phyloP scores from a whole-genome alignment of 139 green algal genomes.

The Zygnema circumcarinatum region DNA sequence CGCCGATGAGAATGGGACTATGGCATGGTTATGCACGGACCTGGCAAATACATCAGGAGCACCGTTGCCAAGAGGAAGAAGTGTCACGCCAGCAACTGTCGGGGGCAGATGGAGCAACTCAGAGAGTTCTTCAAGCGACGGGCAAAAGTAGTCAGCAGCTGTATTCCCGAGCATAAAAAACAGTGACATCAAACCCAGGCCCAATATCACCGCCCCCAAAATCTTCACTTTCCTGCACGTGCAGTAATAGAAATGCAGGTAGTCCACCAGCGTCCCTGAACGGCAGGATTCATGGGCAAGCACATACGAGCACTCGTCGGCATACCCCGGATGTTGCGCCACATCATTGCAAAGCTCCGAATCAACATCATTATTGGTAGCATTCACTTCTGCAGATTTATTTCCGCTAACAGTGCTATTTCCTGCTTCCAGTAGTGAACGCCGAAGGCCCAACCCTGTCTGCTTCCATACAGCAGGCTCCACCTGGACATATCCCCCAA shows the following conservation, averaged over 20 bases:
- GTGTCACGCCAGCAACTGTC: constrained; percentile 65
- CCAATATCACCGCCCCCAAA: constrained; percentile 26
- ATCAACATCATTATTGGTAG: background rate
- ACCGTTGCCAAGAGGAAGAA: constrained; percentile 68
- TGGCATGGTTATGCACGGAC: background rate
- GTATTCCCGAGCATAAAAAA: constrained; percentile 67
- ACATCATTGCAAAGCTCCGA: background rate
- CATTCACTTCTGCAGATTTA: background rate
- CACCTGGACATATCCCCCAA: too few species aligned
- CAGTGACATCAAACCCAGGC: constrained; percentile 46
- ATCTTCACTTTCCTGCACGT: background rate
- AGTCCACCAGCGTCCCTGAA: constrained; percentile 54
- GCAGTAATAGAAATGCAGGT: constrained; percentile 59
- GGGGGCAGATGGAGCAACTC: constrained; percentile 56
- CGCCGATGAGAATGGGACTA: too few species aligned
- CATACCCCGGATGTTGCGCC: background rate
- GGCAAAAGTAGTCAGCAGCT: constrained; percentile 66
- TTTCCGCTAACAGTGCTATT: background rate
- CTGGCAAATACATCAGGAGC: constrained; percentile 69
- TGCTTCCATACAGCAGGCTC: too few species aligned
- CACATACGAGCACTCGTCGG: constrained; percentile 48
- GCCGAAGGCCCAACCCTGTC: background rate
- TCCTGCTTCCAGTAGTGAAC: background rate
- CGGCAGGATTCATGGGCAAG: constrained; percentile 12
- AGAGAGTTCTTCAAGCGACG: constrained; percentile 53